Evolutionary conservation across 1,139 yeast genomes (phyloP), one percentile per base, ranked within the genome.

Genomic region (Fermentozyma sake): DNA sequence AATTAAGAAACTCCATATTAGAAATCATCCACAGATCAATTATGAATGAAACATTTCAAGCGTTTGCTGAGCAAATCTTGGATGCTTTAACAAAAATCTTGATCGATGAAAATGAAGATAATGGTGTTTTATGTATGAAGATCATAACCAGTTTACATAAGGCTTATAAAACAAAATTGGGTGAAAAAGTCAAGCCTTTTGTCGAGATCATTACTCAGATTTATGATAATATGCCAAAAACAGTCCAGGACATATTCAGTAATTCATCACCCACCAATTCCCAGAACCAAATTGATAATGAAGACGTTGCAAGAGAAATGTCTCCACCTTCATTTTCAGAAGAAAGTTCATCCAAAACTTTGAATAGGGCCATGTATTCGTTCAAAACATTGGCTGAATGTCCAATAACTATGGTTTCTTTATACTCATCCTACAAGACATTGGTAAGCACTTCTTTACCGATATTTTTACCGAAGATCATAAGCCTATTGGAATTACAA

Each of bases 331-430:
- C 58, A 3, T 52, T 64, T 26, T 37, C 50, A 11, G 72, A 64
- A 30, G 74, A 68, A 6, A 42, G 53, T 5, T 42, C 55, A 7
- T 33, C 66, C 3, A 70, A 70, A 34, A 49, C 61, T 3, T 65
- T 74, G 19, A 53, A 64, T 30, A 72, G 70, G 39, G 80, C 93
- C 8, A 73, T 84, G 72, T 67, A 55, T 45, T 87, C 97, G 2
- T 91, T 91, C 65, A 89, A 87, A 50, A 86, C 93, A 7, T 69
- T 91, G 34, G 87, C 96, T 0, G 99, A 93, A 54, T 89, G 97
- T 50, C 99, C 99, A 5, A 89, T 93, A 22, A 89, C 95, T 7
- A 84, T 93, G 76, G 98, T 93, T 2, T 76, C 95, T 6, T 66
- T 93, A 30, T 86, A 85, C 45, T 83, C 95, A 2, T 79, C 95